These are phyloP conservation scores for Paramecium bursaria DNA, from an alignment of 73 alveolate genomes.

Conservation along the genomic window DNA sequence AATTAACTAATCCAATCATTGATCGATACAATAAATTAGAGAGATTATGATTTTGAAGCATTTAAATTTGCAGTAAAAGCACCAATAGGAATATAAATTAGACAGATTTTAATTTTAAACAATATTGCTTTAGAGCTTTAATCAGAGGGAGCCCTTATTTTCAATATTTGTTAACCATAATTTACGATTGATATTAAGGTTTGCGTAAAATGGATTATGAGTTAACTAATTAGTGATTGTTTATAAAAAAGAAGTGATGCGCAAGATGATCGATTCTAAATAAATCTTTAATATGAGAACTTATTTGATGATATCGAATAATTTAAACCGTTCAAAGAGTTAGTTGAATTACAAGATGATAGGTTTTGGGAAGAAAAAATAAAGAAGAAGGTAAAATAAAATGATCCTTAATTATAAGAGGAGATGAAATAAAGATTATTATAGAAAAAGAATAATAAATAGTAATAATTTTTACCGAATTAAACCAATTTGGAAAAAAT, in stretches of 20 bases:
- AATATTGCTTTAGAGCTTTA: background rate
- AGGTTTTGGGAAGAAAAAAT: constrained; percentile 58
- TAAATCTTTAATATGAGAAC: constrained; percentile 43
- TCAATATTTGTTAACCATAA: constrained; percentile 10
- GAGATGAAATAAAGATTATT: constrained; percentile 18
- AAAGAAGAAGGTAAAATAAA: constrained; percentile 53
- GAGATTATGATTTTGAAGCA: constrained; percentile 57
- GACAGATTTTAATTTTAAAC: constrained; percentile 44
- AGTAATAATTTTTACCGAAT: constrained; percentile 37
- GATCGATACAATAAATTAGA: background rate
- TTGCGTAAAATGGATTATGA: constrained; percentile 27
- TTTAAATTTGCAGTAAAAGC: constrained; percentile 64
- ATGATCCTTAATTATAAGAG: constrained; percentile 47
- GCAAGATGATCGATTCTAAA: constrained; percentile 36
- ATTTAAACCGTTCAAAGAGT: constrained; percentile 39
- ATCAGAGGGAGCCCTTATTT: constrained; percentile 21
- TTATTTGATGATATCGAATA: constrained; percentile 61
- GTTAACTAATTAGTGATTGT: constrained; percentile 1
- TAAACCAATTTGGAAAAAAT: constrained; percentile 61
- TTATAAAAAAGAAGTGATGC: constrained; percentile 40
- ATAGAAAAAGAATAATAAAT: constrained; percentile 7
- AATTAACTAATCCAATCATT: background rate
- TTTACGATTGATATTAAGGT: constrained; percentile 33
- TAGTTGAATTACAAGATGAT: constrained; percentile 22
- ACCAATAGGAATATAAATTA: constrained; percentile 38